A percentile compares a stretch with the other conserved stretches of the same genome.
Conservation (phyloP, 306 rosid species). For the Rubus idaeus region DNA sequence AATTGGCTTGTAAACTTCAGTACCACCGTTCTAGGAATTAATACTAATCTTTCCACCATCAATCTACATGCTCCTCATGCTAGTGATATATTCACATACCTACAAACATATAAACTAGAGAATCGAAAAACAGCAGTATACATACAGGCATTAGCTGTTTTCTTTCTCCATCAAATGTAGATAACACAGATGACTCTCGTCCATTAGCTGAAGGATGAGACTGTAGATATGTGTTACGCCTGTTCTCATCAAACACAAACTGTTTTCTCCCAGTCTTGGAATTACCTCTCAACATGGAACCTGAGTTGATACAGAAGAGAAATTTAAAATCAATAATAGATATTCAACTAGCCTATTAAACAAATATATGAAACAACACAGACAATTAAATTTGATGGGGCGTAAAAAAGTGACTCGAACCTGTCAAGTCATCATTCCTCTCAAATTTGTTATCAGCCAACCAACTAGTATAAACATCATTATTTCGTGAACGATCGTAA, state of each 20-base stretch:
- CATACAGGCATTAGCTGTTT: slow-evolving; percentile 59
- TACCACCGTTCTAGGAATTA: not conserved
- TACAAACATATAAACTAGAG: not conserved
- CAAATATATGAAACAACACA: not conserved
- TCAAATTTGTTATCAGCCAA: slow-evolving; percentile 45
- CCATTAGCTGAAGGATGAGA: slow-evolving; percentile 33
- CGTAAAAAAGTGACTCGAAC: slow-evolving; percentile 26
- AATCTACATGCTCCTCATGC: not conserved
- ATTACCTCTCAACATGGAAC: slow-evolving; percentile 38
- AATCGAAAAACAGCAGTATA: slow-evolving; percentile 17
- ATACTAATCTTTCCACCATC: not conserved
- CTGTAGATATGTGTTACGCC: slow-evolving; percentile 51
- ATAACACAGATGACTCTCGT: slow-evolving; percentile 47
- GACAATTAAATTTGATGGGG: slow-evolving; percentile 3
- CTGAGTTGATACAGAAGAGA: slow-evolving; percentile 24
- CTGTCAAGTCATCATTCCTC: slow-evolving; percentile 51
- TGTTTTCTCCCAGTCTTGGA: slow-evolving; percentile 49
- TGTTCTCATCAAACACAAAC: slow-evolving; percentile 49
- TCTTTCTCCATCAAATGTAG: slow-evolving; percentile 57
- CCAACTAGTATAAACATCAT: slow-evolving; percentile 42
- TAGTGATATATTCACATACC: slow-evolving; percentile 8
- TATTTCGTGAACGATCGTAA: slow-evolving; percentile 42
- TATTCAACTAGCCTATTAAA: not conserved
- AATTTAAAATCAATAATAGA: slow-evolving; percentile 3
- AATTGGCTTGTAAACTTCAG: not conserved